Conservation (phyloP, 164 flowering plant genomes). For the Kalanchoe fedtschenkoi region DNA sequence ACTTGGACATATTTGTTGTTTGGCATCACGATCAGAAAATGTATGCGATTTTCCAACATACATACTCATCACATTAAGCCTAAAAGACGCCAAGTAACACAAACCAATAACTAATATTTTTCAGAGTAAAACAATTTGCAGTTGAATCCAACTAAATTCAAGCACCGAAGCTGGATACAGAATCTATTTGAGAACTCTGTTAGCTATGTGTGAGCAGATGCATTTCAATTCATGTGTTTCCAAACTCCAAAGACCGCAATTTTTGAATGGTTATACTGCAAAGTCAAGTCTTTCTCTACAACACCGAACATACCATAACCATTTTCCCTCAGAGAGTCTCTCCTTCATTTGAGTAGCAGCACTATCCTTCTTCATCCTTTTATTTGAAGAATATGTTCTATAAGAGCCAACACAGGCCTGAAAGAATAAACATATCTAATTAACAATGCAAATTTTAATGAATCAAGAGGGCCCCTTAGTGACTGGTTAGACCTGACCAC, state of each 20-base stretch:
- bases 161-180: background rate
- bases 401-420: slow-evolving; percentile 51
- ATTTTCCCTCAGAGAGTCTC: slow-evolving; percentile 64
- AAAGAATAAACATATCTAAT: background rate
- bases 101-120: background rate
- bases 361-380: slow-evolving; percentile 56
- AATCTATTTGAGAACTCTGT: background rate
- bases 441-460: background rate
- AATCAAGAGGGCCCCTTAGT: background rate
- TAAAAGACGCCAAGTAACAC: too few species aligned
- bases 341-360: slow-evolving; percentile 46
- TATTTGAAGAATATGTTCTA: slow-evolving; percentile 35
- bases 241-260: background rate
- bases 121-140: background rate
- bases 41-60: too few species aligned
- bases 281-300: background rate
- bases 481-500: background rate
- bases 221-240: background rate
- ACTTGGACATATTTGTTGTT: too few species aligned
- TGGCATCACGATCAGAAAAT: too few species aligned
- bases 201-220: background rate
- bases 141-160: background rate
- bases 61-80: too few species aligned
- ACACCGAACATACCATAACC: slow-evolving; percentile 59
- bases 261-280: background rate